Conservation (phyloP, 495 filamentous ascomycete genomes). For the Hamigera avellanea region DNA sequence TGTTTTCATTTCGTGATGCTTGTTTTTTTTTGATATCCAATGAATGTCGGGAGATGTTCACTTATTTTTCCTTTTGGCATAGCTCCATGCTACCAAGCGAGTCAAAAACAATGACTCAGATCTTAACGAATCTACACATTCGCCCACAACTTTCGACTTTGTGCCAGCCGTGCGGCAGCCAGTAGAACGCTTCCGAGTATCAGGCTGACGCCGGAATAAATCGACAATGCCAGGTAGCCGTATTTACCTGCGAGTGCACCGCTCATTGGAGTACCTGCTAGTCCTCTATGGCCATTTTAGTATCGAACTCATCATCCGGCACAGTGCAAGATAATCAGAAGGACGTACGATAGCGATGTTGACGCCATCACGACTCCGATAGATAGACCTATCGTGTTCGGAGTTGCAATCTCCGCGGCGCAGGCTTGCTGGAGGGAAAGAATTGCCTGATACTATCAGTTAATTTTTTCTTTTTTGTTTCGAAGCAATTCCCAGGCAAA, state of each 20-base stretch:
- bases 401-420: constrained; percentile 23
- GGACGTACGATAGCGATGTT: constrained; percentile 23
- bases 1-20: too few relatives aligned
- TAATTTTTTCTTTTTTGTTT: not conserved
- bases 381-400: constrained; percentile 17
- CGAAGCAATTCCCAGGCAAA: not conserved
- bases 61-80: too few relatives aligned
- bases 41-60: too few relatives aligned
- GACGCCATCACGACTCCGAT: constrained; percentile 23
- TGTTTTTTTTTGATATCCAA: too few relatives aligned
- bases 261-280: constrained; percentile 26
- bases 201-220: constrained; percentile 22
- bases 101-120: not conserved
- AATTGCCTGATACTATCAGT: constrained; percentile 17
- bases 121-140: not conserved
- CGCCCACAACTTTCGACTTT: not conserved
- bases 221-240: constrained; percentile 23
- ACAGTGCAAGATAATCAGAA: not conserved
- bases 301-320: not conserved
- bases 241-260: constrained; percentile 20
- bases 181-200: constrained; percentile 19
- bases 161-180: constrained; percentile 11
- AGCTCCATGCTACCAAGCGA: too few relatives aligned
- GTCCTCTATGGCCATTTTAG: constrained; percentile 20
- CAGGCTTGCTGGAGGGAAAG: constrained; percentile 31